Evolutionary conservation across 192 early-diverging fungal species (phyloP).

Genomic region (Linnemannia schmuckeri): DNA sequence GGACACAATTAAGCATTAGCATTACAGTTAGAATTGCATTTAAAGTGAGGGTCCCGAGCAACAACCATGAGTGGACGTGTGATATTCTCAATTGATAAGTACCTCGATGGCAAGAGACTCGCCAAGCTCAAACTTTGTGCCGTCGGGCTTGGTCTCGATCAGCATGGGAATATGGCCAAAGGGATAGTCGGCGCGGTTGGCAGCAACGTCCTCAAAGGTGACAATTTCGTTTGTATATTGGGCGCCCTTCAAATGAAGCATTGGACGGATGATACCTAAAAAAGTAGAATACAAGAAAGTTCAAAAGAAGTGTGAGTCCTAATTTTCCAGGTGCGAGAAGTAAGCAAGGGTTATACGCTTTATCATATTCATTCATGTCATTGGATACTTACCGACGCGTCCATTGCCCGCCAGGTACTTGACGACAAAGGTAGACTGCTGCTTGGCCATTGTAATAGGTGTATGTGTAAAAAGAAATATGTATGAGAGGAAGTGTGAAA

Average conservation of each 20-base stretch:
- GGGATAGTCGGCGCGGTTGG: slow-evolving; percentile 18
- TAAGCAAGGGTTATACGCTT: background rate
- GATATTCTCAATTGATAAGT: background rate
- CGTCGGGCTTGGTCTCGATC: slow-evolving; percentile 27
- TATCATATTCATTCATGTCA: no score
- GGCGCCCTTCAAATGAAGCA: slow-evolving; percentile 36
- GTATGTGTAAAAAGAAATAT: background rate
- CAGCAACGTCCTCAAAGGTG: slow-evolving; percentile 13
- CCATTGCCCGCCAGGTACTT: slow-evolving; percentile 41
- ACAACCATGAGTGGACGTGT: background rate
- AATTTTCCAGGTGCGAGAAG: background rate
- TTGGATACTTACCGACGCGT: slow-evolving; percentile 25
- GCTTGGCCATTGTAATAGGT: background rate
- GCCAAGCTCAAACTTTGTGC: slow-evolving; percentile 39
- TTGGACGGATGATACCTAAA: slow-evolving; percentile 17
- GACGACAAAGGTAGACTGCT: slow-evolving; percentile 37
- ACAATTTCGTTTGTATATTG: slow-evolving; percentile 38
- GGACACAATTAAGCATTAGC: background rate
- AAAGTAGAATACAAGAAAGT: background rate
- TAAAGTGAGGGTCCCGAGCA: no score
- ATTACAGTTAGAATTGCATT: background rate
- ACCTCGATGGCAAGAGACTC: slow-evolving; percentile 52
- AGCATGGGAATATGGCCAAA: slow-evolving; percentile 48
- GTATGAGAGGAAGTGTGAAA: background rate
- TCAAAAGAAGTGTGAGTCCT: no score